Evolutionary conservation across 441 rosid species (phyloP), one percentile per base, ranked within the genome.

Genomic region (Populus hybrid): DNA sequence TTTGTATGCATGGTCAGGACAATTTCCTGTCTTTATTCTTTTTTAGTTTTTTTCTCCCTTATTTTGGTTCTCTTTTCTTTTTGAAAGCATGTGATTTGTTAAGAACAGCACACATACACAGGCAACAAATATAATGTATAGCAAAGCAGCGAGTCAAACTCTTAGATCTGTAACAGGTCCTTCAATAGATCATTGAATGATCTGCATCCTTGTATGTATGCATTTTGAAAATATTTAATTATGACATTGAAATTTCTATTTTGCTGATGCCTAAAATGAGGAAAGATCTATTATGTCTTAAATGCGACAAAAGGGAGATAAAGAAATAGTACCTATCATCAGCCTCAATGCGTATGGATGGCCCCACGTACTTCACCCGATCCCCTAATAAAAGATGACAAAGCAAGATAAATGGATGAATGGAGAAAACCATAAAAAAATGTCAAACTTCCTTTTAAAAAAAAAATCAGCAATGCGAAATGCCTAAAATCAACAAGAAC

Each of bases 341-440:
- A 80, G 85, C 89, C 82, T 89, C 87, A 74, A 74, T 64, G 28
- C 74, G 83, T 79, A 72, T 82, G 33, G 97, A 80, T 74, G 90
- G 89, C 70, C 99, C 98, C 28, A 84, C 76, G 75, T 92, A 97
- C 81, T 83, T 94, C 76, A 97, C 97, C 74, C 89, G 93, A 87
- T 97, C 98, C 80, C 99, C 99, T 97, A 83, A 36, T 76, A 84
- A 74, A 80, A 35, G 68, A 77, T 38, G 61, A 45, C 0, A 4
- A 42, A 50, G 59, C 24, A 50, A 71, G 23, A 11, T 35, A 50
- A 71, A 26, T 70, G 36, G 61, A 72, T 68, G 64, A 77, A 77
- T 59, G 18, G 10, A 24, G 38, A 45, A 35, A n/a, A 79, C 35
- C 24, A 36, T 2, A 42, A 56, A 38, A 68, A 40, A 74, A 53